Base-by-base conservation (phyloP, 2,329 filamentous ascomycete species). In the Ophiocordyceps unilateralis region DNA sequence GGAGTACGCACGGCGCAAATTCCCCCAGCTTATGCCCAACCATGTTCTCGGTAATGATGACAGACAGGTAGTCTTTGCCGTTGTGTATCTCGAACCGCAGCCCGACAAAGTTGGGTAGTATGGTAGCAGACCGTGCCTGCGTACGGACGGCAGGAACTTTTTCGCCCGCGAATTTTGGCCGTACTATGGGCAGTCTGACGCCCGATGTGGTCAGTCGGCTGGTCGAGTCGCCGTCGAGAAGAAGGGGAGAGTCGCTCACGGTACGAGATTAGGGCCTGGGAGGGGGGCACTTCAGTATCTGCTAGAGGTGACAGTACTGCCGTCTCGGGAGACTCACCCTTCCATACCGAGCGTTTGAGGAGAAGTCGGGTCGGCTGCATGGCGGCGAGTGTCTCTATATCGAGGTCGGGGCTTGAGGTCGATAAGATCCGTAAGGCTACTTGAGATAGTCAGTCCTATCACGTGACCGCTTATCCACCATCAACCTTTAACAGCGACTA, bases 1-100 rank as follows among this genome's bases (percentile, higher is more conserved):
- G 15, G 36, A 21, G 1, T 41, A 76, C 85, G 56, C 74, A 94
- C 87, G 76, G 69, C 48, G 86, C 79, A 60, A 94, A 95, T 65
- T 95, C 88, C 53, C 88, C 88, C 51, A 95, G 70, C 66, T 94
- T 95, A 63, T 91, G 83, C 43, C 88, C 88, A 41, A 95, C 88
- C 88, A 95, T 95, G 56, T 94, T 84, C 60, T 94, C 88, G 15
- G 87, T 93, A 49, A 95, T 83, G 50, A 70, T 72, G 43, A 94
- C 72, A 51, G 91, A 83, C 53, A 81, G 66, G 62, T 94, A 94
- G 26, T 73, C 74, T 67, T 91, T 93, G 55, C 88, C 88, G 60
- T 94, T 93, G 67, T 95, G 82, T 46, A 95, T 76, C 62, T 88
- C 81, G 62, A 95, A 95, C 59, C 78, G 80, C 54, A 93, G 67